phyloP scores from a whole-genome alignment of 345 rosid genomes.

The Eucalyptus sp. region DNA sequence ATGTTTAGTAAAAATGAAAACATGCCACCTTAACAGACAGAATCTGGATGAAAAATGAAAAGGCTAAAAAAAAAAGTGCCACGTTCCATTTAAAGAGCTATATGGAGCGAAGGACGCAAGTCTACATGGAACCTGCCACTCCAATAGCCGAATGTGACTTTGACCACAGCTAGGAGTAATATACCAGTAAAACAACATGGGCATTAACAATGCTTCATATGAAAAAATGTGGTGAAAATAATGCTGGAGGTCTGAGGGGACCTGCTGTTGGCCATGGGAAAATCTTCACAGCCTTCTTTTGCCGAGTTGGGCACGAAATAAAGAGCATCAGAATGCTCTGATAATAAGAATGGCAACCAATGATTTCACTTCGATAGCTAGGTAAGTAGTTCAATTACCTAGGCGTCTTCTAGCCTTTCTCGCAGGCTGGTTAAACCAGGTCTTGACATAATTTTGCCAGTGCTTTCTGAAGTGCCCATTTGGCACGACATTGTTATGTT shows the following conservation, averaged over 20 bases:
- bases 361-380: background rate
- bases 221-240: background rate
- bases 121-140: background rate
- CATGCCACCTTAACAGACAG: background rate
- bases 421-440: conserved; percentile 89
- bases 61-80: background rate
- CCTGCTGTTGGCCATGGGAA: conserved; percentile 89
- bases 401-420: conserved; percentile 49
- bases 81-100: background rate
- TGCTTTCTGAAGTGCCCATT: conserved; percentile 77
- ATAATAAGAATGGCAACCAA: background rate
- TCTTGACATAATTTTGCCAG: conserved; percentile 76
- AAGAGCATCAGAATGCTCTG: background rate
- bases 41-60: background rate
- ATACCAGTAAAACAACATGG: background rate
- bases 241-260: conserved; percentile 45
- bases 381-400: conserved; percentile 6
- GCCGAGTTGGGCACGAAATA: conserved; percentile 33
- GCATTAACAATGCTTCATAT: background rate
- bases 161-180: background rate
- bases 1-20: background rate
- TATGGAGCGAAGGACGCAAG: background rate
- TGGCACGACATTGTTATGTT: conserved; percentile 76
- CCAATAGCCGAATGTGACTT: background rate
- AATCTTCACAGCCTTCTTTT: conserved; percentile 73